Evolutionary conservation across 331 rosid species (phyloP), one percentile per base, ranked within the genome.

Genomic region (Phaseolus coccineus): DNA sequence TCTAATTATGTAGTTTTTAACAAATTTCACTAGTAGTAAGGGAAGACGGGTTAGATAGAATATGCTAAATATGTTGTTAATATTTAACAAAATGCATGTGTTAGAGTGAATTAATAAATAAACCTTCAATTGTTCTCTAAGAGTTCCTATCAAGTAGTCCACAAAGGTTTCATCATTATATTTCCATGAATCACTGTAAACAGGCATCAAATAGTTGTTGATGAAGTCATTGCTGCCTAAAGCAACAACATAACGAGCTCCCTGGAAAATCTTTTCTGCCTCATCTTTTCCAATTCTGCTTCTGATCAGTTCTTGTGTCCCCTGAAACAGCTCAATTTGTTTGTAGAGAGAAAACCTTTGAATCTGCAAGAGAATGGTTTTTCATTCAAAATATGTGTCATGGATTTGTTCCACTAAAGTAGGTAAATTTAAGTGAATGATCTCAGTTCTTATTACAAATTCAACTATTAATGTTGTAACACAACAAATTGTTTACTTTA

Each of bases 221-320:
- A 92, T 94, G 90, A 94, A 92, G 50, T 94, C 98, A 51, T 94
- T 94, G 85, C 98, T 94, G 10, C 98, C 97, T 73, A 94, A 81
- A 61, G 98, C 97, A 8, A 92, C 90, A 69, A 92, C 97, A 77
- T 92, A 94, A 46, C 78, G 91, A 40, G 94, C 86, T 53, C 15
- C 90, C 48, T 82, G 78, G 85, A 92, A 94, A 83, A 91, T 91
- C 69, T 91, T 84, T 0, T 89, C 85, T 13, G 98, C 96, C 40
- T 72, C 87, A 14, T 52, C 51, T 74, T 83, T 74, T 4, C 98
- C 97, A 25, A 91, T 81, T 83, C 81, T 92, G 81, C 64, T 82
- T 82, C 28, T 87, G 28, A 94, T 86, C 72, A 94, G 56, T 76
- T 76, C 69, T 46, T 81, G 92, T 35, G 97, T 88, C 74, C 92